Evolutionary conservation across 2,329 filamentous ascomycete species (phyloP).

Genomic region (Cercospora citrullina): DNA sequence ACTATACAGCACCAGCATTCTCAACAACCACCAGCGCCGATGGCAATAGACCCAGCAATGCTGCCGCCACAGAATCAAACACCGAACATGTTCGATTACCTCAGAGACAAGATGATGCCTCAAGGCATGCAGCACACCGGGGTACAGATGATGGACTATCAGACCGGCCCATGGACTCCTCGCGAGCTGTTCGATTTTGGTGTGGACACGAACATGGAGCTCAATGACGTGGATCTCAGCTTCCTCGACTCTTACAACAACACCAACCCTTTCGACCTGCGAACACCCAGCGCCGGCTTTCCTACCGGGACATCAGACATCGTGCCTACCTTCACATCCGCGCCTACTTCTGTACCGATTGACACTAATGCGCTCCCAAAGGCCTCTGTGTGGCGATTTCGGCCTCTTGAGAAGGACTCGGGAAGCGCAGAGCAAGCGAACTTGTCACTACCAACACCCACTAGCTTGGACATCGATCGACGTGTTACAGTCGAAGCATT

Average conservation of each 20-base stretch:
- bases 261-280: constrained; percentile 45
- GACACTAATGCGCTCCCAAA: constrained; percentile 43
- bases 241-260: constrained; percentile 50
- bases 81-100: constrained; percentile 39
- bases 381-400: constrained; percentile 48
- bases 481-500: constrained; percentile 46
- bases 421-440: constrained; percentile 42
- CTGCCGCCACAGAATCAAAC: constrained; percentile 32
- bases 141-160: constrained; percentile 36
- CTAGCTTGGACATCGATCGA: constrained; percentile 42
- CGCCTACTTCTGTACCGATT: constrained; percentile 34
- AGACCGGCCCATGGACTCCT: constrained; percentile 44
- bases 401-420: constrained; percentile 42
- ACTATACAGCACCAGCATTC: constrained; percentile 16
- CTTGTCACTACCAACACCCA: constrained; percentile 43
- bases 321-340: constrained; percentile 38
- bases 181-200: constrained; percentile 49
- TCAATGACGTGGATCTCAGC: constrained; percentile 49
- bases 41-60: constrained; percentile 34
- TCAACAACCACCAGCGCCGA: constrained; percentile 24
- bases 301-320: constrained; percentile 37
- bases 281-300: constrained; percentile 38
- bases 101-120: constrained; percentile 38
- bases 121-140: constrained; percentile 23
- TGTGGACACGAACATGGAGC: constrained; percentile 48